phyloP scores from a whole-genome alignment of 2,329 filamentous ascomycete species.

The Claviceps sp. region DNA sequence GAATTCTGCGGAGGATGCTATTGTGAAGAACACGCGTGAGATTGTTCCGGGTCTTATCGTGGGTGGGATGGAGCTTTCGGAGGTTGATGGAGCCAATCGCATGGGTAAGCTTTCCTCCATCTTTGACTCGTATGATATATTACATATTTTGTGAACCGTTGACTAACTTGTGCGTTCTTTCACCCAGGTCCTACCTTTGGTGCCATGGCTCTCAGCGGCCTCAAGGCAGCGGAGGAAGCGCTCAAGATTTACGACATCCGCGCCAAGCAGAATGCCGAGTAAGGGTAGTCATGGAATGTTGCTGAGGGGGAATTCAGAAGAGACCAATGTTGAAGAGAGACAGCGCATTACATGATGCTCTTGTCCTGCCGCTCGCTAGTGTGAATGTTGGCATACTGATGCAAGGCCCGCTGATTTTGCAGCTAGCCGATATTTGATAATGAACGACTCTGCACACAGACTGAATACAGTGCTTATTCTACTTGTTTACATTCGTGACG shows the following conservation, averaged over 20 bases:
- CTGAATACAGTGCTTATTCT: too few species aligned
- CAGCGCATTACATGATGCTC: background rate
- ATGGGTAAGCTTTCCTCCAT: slow-evolving; percentile 46
- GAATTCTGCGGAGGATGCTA: slow-evolving; percentile 82
- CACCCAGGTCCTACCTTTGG: slow-evolving; percentile 58
- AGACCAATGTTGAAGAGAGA: background rate
- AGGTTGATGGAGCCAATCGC: slow-evolving; percentile 80
- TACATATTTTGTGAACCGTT: too few species aligned
- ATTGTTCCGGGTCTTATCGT: slow-evolving; percentile 78
- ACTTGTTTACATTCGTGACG: too few species aligned
- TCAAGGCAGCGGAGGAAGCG: slow-evolving; percentile 84
- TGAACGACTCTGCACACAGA: too few species aligned
- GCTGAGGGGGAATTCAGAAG: slow-evolving; percentile 13
- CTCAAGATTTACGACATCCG: slow-evolving; percentile 64
- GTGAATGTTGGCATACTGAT: background rate
- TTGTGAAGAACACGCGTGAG: slow-evolving; percentile 84
- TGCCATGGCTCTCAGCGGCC: slow-evolving; percentile 75
- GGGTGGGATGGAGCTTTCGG: slow-evolving; percentile 88
- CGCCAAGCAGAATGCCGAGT: slow-evolving; percentile 56
- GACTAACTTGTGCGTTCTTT: background rate
- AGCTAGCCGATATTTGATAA: too few species aligned
- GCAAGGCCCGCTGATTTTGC: background rate
- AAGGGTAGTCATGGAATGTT: too few species aligned
- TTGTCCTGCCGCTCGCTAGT: background rate
- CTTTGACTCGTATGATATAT: background rate